Evolutionary conservation across 306 rosid genomes (phyloP).

Genomic region (Quercus suber): DNA sequence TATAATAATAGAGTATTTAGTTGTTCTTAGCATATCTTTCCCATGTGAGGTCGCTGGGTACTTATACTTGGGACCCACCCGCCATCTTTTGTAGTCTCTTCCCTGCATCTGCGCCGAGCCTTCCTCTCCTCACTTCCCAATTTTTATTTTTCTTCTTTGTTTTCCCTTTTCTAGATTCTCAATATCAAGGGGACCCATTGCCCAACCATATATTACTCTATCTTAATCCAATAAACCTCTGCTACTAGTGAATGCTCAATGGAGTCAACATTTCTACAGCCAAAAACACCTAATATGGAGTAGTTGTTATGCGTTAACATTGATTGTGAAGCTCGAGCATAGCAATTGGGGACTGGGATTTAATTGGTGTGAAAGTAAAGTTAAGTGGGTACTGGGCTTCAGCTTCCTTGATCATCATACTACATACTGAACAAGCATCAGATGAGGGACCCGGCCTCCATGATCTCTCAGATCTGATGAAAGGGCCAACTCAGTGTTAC

Average conservation of each 20-base stretch:
- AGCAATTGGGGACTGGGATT: neutral
- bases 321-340: constrained; percentile 12
- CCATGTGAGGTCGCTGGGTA: constrained; percentile 18
- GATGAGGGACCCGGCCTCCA: constrained; percentile 5
- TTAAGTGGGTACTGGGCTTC: neutral
- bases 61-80: constrained; percentile 24
- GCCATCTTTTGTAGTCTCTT: neutral
- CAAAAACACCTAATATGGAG: neutral
- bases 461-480: constrained; percentile 29
- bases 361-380: neutral
- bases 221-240: neutral
- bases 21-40: neutral
- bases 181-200: neutral
- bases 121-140: constrained; percentile 24
- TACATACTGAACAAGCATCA: constrained; percentile 18
- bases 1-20: too few relatives aligned
- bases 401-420: constrained; percentile 2
- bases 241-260: neutral
- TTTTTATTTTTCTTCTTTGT: neutral
- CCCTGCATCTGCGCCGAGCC: constrained; percentile 36
- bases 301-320: neutral
- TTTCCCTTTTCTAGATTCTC: constrained; percentile 12
- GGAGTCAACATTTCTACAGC: neutral
- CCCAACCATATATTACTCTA: neutral
- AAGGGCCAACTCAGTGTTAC: constrained; percentile 23